These are phyloP conservation scores for Myxozyma neotropica DNA, from an alignment of 805 yeast species.

Conservation along the genomic window DNA sequence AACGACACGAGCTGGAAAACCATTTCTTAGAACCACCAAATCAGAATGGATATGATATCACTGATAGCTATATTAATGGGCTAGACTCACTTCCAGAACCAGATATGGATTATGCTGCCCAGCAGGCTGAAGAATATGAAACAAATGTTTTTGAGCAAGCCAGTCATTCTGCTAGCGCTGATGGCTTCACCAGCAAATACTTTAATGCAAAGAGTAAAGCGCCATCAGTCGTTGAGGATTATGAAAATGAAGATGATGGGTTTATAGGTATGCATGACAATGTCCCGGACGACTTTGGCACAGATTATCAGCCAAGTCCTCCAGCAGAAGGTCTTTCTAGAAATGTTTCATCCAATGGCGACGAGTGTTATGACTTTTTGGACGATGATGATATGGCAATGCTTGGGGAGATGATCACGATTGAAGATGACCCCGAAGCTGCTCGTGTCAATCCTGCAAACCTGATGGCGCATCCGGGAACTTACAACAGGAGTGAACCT, in stretches of 20 bases:
- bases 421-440: conserved; percentile 1
- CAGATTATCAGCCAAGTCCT: conserved; percentile 8
- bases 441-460: conserved; percentile 13
- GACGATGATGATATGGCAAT: conserved; percentile 1
- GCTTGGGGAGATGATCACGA: not conserved
- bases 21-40: too few species aligned
- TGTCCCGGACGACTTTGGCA: not conserved
- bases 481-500: conserved; percentile 8
- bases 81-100: conserved; percentile 6
- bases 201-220: not conserved
- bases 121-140: not conserved
- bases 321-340: conserved; percentile 4
- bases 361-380: not conserved
- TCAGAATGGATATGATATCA: not conserved
- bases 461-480: conserved; percentile 20
- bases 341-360: not conserved
- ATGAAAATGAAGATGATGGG: conserved; percentile 5
- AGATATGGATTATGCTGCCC: not conserved
- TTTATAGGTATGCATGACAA: conserved; percentile 5
- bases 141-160: not conserved
- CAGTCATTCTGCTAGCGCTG: not conserved
- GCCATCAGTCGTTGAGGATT: not conserved
- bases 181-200: conserved; percentile 1
- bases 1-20: too few species aligned
- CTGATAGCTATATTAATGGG: conserved; percentile 2